These are phyloP conservation scores for Hymenoscyphus infarciens DNA, from an alignment of 2,329 filamentous ascomycete genomes.

Conservation along the genomic window DNA sequence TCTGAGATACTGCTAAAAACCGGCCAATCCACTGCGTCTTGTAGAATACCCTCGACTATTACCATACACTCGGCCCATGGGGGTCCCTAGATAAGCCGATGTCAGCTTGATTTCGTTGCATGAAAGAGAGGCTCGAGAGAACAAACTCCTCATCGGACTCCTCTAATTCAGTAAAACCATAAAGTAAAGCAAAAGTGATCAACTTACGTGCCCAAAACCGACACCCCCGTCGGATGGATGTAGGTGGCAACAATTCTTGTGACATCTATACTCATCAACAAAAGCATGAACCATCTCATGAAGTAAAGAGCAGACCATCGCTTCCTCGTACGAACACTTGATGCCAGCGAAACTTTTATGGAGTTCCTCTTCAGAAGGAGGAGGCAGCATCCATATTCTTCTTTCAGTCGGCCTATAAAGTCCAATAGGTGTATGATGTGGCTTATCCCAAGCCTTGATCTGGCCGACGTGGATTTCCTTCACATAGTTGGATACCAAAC, in stretches of 20 bases:
- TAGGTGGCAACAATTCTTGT: background rate
- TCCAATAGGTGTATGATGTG: background rate
- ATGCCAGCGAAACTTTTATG: rapidly evolving
- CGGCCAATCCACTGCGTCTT: background rate
- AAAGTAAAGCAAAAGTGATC: too few relatives aligned
- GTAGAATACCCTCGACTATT: background rate
- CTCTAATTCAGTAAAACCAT: too few relatives aligned
- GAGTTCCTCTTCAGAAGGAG: background rate
- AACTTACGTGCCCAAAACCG: background rate
- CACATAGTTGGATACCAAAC: background rate
- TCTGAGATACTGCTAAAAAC: background rate
- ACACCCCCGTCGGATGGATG: background rate
- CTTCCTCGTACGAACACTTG: background rate
- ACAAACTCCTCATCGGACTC: background rate
- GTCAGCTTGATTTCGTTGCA: background rate
- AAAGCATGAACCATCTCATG: background rate
- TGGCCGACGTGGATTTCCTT: background rate
- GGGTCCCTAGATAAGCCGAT: background rate
- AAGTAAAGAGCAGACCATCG: background rate
- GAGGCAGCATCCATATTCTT: background rate
- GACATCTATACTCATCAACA: background rate
- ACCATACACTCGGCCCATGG: background rate
- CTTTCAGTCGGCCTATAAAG: background rate
- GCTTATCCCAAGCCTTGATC: too few relatives aligned
- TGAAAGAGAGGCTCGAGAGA: background rate